phyloP scores from a whole-genome alignment of 2,329 filamentous ascomycete species.

The Aspergillus melleus region DNA sequence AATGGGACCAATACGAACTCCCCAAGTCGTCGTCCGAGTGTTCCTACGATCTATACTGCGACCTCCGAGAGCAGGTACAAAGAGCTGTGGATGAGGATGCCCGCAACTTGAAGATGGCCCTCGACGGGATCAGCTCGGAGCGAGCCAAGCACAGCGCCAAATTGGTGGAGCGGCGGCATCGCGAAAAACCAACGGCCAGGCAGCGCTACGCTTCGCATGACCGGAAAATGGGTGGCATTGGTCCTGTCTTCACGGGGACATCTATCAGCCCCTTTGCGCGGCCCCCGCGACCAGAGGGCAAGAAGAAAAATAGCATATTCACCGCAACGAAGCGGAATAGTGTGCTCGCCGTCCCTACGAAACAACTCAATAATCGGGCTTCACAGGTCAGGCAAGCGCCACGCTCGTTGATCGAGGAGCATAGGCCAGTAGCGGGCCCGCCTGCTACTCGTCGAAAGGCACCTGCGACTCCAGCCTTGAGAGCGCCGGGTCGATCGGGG shows the following conservation, averaged over 20 bases:
- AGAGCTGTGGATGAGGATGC: slow-evolving; percentile 59
- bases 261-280: slow-evolving; percentile 26
- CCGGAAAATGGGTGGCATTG: slow-evolving; percentile 33
- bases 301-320: slow-evolving; percentile 38
- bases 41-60: slow-evolving; percentile 77
- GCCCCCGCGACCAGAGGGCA: slow-evolving; percentile 23
- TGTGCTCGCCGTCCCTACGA: slow-evolving; percentile 40
- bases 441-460: slow-evolving; percentile 14
- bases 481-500: slow-evolving; percentile 20
- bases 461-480: slow-evolving; percentile 5
- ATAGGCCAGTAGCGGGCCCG: slow-evolving; percentile 29
- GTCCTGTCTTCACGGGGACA: slow-evolving; percentile 22
- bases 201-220: slow-evolving; percentile 35
- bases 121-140: slow-evolving; percentile 59
- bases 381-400: slow-evolving; percentile 42
- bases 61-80: slow-evolving; percentile 62
- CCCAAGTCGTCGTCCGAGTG: slow-evolving; percentile 63
- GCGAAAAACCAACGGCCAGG: slow-evolving; percentile 28
- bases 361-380: slow-evolving; percentile 41
- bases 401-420: slow-evolving; percentile 43
- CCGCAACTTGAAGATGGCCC: slow-evolving; percentile 56
- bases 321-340: slow-evolving; percentile 37
- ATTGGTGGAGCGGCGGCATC: slow-evolving; percentile 48
- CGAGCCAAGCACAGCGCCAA: slow-evolving; percentile 59
- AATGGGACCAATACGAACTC: slow-evolving; percentile 64